Conservation (phyloP, 345 rosid species). For the Murraya koenigii region DNA sequence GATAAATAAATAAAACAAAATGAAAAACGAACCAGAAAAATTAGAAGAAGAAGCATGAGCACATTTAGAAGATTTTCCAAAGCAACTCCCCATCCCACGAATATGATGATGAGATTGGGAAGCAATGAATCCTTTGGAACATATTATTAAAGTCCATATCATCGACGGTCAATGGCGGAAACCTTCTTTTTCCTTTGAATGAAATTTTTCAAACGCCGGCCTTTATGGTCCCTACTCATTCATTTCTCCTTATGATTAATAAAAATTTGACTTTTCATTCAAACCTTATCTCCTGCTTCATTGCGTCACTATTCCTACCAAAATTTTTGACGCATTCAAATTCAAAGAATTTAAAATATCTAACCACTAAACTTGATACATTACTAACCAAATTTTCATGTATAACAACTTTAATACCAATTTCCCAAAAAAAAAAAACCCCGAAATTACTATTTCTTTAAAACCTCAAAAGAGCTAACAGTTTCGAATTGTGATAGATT, state of each 20-base stretch:
- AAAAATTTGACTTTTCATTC: background rate
- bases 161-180: background rate
- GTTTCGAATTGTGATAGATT: no score
- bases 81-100: background rate
- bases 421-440: background rate
- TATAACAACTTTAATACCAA: background rate
- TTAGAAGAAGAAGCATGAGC: background rate
- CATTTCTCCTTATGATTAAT: background rate
- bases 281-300: background rate
- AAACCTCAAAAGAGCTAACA: no score
- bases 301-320: background rate
- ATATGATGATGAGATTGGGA: background rate
- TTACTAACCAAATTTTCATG: background rate
- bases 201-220: background rate
- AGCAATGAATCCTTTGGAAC: background rate
- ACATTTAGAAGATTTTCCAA: background rate
- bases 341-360: background rate
- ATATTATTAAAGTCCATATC: background rate
- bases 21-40: background rate
- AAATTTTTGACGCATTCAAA: background rate
- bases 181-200: background rate
- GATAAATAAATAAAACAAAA: background rate
- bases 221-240: background rate
- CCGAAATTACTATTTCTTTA: no score
- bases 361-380: background rate